phyloP scores from a whole-genome alignment of 257 asterid genomes.

The Lycium ferocissimum region DNA sequence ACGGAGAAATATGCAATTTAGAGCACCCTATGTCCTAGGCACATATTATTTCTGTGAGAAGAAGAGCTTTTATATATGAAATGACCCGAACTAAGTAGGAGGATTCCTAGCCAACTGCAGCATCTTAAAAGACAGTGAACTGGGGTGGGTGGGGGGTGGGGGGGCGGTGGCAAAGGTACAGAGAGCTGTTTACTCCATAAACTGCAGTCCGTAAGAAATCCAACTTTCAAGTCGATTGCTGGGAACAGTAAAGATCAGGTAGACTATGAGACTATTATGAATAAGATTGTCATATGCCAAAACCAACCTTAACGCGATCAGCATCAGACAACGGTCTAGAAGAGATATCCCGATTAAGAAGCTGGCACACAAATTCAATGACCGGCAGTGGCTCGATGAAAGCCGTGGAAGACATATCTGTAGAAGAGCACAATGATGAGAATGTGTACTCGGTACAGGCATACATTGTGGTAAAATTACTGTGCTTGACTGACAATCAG shows the following conservation, averaged over 20 bases:
- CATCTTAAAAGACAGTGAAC: background rate
- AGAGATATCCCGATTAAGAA: conserved; percentile 78
- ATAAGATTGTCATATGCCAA: background rate
- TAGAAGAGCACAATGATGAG: conserved; percentile 12
- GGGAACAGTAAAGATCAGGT: background rate
- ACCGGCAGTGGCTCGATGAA: conserved; percentile 97
- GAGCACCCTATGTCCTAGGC: background rate
- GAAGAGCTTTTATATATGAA: background rate
- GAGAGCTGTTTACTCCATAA: background rate
- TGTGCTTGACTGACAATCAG: background rate
- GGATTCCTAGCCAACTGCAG: background rate
- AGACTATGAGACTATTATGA: background rate
- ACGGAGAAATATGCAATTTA: background rate
- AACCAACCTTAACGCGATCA: conserved; percentile 89
- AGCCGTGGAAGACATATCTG: conserved; percentile 99
- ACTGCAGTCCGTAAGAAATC: background rate
- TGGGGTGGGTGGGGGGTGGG: no score
- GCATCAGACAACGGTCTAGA: conserved; percentile 87
- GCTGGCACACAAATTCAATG: conserved; percentile 83
- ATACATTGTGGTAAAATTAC: background rate
- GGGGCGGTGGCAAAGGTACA: background rate
- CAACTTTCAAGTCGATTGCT: background rate
- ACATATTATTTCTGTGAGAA: background rate
- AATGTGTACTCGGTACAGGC: background rate
- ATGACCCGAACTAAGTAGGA: background rate